phyloP scores from a whole-genome alignment of 441 rosid species.

The Erysimum pusillum region DNA sequence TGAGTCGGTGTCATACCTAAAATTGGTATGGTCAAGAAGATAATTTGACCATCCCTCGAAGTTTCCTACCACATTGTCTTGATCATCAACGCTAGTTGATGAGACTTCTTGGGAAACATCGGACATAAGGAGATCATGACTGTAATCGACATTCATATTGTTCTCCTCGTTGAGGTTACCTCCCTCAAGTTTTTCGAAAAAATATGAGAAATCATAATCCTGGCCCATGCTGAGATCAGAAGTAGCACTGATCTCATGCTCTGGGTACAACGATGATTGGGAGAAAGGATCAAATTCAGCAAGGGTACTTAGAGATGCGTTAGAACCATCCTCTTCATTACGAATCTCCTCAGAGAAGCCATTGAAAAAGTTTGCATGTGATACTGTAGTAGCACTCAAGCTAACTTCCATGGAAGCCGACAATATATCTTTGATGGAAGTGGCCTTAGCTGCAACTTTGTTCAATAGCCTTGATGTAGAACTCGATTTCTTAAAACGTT shows the following conservation, averaged over 20 bases:
- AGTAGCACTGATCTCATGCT: slow-evolving; percentile 36
- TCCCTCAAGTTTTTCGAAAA: slow-evolving; percentile 33
- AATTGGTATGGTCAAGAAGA: slow-evolving; percentile 35
- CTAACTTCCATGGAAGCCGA: slow-evolving; percentile 46
- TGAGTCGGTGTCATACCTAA: slow-evolving; percentile 35
- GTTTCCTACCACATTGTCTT: slow-evolving; percentile 34
- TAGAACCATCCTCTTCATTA: slow-evolving; percentile 33
- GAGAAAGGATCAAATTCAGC: slow-evolving; percentile 28
- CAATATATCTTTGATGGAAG: slow-evolving; percentile 40
- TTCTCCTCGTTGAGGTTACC: slow-evolving; percentile 28
- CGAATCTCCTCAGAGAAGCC: slow-evolving; percentile 40
- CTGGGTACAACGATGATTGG: slow-evolving; percentile 33
- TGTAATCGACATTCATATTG: slow-evolving; percentile 23
- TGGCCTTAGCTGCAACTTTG: slow-evolving; percentile 48
- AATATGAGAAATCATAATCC: slow-evolving; percentile 33
- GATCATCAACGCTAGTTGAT: slow-evolving; percentile 49
- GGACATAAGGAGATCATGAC: slow-evolving; percentile 35
- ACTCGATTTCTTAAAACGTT: slow-evolving; percentile 29
- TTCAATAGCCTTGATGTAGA: slow-evolving; percentile 49
- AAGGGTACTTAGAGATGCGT: background rate
- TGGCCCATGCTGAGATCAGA: slow-evolving; percentile 30
- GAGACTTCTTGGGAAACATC: slow-evolving; percentile 46
- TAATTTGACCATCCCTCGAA: slow-evolving; percentile 44
- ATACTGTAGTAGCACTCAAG: slow-evolving; percentile 30
- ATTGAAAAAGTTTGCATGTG: slow-evolving; percentile 29